A percentile compares a stretch with the other conserved stretches of the same genome.
These are phyloP conservation scores for Eucalyptus marginata DNA, from an alignment of 345 rosid genomes.

Conservation along the genomic window DNA sequence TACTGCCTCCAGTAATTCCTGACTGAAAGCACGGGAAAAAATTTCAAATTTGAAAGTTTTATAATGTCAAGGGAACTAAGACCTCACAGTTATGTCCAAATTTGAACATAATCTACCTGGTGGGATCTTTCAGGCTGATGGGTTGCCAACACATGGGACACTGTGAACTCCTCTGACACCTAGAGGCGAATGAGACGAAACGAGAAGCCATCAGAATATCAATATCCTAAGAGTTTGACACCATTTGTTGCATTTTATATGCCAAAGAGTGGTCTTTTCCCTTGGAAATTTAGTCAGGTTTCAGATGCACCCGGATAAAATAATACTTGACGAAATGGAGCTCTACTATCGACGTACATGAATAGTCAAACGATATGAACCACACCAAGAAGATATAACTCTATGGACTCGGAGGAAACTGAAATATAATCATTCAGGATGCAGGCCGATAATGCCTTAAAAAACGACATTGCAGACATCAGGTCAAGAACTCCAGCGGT, in stretches of 20 bases:
- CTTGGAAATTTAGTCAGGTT: neutral
- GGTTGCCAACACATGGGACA: constrained; percentile 99
- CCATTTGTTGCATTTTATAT: neutral
- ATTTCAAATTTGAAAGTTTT: neutral
- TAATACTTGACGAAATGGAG: neutral
- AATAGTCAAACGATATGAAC: neutral
- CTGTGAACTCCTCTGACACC: constrained; percentile 99
- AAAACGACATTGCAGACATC: neutral
- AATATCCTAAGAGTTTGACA: neutral
- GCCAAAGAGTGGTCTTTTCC: neutral
- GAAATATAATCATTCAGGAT: neutral
- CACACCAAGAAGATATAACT: neutral
- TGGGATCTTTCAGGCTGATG: constrained; percentile 81
- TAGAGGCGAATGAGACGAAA: constrained; percentile 2
- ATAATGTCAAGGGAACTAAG: neutral
- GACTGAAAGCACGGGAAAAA: constrained; percentile 25
- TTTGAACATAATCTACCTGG: constrained; percentile 28
- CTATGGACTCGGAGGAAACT: neutral
- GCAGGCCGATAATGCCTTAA: neutral
- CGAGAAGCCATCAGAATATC: neutral
- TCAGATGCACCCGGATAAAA: neutral
- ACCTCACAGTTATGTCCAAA: neutral
- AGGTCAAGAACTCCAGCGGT: neutral
- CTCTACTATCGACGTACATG: neutral
- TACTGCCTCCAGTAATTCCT: constrained; percentile 88